These are phyloP conservation scores for Dysphania ambrosioides DNA, from an alignment of 148 eudicot species.

Conservation along the genomic window DNA sequence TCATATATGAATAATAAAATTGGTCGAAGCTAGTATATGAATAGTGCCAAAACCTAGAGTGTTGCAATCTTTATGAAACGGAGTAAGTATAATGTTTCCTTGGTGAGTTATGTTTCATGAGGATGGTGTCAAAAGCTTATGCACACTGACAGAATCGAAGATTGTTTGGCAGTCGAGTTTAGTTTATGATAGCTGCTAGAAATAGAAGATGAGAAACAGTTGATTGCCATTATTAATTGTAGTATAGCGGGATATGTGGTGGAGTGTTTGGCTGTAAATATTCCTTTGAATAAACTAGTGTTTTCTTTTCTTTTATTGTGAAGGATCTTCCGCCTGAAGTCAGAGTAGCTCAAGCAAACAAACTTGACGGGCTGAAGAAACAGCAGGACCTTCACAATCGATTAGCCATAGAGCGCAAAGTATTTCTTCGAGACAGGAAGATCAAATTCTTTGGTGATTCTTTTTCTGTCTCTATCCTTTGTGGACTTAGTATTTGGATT, in stretches of 20 bases:
- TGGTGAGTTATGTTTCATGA: background rate
- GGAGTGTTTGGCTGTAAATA: background rate
- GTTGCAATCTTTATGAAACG: no score
- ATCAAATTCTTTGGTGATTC: constrained; percentile 78
- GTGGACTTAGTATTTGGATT: background rate
- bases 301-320: background rate
- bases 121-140: background rate
- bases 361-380: constrained; percentile 75
- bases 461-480: background rate
- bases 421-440: constrained; percentile 71
- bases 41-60: no score
- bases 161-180: background rate
- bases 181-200: background rate
- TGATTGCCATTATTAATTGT: background rate
- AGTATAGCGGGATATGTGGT: background rate
- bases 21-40: no score
- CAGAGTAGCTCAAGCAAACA: constrained; percentile 70
- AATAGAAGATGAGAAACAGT: no score
- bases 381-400: constrained; percentile 69
- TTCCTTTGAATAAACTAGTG: background rate
- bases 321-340: constrained; percentile 84
- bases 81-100: no score
- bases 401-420: constrained; percentile 68
- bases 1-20: no score
- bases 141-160: background rate